Percentiles rank a stretch among this genome's conserved stretches.
These are phyloP conservation scores for Letharia columbiana DNA, from an alignment of 495 filamentous ascomycete species.

Conservation along the genomic window DNA sequence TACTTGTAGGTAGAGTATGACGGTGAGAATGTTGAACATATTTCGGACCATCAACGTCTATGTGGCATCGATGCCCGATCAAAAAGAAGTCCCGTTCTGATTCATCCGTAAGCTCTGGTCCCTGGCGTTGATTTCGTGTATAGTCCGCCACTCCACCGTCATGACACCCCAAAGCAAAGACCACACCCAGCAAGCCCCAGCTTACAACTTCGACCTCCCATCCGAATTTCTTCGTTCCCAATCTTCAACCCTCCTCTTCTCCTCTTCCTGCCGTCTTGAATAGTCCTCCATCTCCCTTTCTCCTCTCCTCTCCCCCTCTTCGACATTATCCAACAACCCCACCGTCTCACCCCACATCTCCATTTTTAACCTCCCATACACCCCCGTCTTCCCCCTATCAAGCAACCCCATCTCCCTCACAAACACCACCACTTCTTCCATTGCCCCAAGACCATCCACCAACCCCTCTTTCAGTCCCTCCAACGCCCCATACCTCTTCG, in stretches of 20 bases:
- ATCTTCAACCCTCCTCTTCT: conserved; percentile 30
- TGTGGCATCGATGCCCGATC: no score
- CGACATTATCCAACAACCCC: conserved; percentile 41
- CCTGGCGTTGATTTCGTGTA: neutral
- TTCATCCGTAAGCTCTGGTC: neutral
- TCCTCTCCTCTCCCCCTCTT: conserved; percentile 39
- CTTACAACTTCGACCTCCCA: conserved; percentile 41
- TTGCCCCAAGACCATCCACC: conserved; percentile 57
- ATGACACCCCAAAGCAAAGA: neutral
- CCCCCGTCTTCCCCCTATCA: conserved; percentile 50
- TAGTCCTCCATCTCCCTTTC: conserved; percentile 32
- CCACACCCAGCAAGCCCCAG: neutral
- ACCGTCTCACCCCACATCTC: conserved; percentile 64
- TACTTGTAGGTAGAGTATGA: neutral
- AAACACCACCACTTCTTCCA: conserved; percentile 50
- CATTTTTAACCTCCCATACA: conserved; percentile 59
- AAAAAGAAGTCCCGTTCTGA: neutral
- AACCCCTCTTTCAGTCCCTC: conserved; percentile 55
- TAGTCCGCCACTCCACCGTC: neutral
- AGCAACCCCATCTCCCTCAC: conserved; percentile 47
- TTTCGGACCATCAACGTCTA: no score
- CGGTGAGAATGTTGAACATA: neutral
- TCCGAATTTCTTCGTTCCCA: conserved; percentile 35
- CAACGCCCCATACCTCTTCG: conserved; percentile 51
- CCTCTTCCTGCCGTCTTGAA: conserved; percentile 24